phyloP scores from a whole-genome alignment of 1,139 yeast species.

The Candida sanyaensis region DNA sequence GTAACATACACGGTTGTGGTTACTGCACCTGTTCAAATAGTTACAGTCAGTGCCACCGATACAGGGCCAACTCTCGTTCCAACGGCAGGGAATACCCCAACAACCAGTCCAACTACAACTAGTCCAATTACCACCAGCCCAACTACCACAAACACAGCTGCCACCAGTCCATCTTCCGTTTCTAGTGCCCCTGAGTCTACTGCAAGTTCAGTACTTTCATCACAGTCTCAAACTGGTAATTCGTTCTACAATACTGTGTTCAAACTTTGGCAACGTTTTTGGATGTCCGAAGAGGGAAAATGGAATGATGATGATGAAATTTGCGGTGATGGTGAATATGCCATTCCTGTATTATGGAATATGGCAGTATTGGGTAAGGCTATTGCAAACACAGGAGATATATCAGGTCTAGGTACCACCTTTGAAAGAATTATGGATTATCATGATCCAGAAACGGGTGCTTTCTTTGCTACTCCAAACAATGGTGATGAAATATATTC shows the following conservation, averaged over 20 bases:
- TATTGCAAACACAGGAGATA: conserved; percentile 17
- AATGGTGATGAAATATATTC: conserved; percentile 31
- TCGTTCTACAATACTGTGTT: conserved; percentile 13
- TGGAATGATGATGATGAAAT: conserved; percentile 21
- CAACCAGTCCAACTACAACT: conserved; percentile 2
- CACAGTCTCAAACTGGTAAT: conserved; percentile 6
- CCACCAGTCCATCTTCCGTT: neutral
- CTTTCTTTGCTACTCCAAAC: conserved; percentile 34
- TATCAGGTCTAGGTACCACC: conserved; percentile 14
- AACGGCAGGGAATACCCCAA: neutral
- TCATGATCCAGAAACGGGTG: conserved; percentile 22
- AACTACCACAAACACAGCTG: conserved; percentile 2
- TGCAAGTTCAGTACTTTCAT: conserved; percentile 2
- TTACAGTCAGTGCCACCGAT: neutral
- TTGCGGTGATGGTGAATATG: conserved; percentile 14
- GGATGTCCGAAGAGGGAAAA: conserved; percentile 15
- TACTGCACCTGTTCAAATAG: conserved; percentile 2
- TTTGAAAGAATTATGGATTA: conserved; percentile 20
- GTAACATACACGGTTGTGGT: conserved; percentile 3
- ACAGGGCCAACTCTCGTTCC: neutral
- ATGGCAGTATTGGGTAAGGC: conserved; percentile 31
- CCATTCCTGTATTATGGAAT: conserved; percentile 24
- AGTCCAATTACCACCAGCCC: neutral
- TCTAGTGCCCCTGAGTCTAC: conserved; percentile 6
- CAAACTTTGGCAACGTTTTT: conserved; percentile 25